Conservation (phyloP, 768 basidiomycete species). For the Podaxis mareebaensis region DNA sequence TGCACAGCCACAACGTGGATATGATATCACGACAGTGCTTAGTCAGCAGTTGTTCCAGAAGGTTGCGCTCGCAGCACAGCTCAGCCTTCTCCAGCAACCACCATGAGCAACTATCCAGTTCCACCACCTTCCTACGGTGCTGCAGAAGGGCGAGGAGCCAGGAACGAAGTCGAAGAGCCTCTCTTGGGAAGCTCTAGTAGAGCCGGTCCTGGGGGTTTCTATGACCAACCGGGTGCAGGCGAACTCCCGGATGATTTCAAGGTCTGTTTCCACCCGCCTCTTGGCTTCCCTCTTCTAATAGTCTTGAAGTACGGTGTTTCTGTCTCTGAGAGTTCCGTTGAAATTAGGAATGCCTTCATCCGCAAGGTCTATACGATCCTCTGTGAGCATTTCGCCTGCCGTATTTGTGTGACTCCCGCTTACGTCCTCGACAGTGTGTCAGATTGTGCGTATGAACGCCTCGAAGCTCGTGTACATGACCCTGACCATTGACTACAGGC, state of each 20-base stretch:
- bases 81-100: constrained; percentile 25
- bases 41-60: constrained; percentile 9
- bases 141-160: constrained; percentile 30
- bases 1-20: constrained; percentile 6
- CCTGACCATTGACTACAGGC: constrained; percentile 39
- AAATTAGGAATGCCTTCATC: constrained; percentile 84
- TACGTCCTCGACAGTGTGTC: constrained; percentile 49
- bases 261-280: constrained; percentile 36
- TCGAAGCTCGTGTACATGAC: neutral
- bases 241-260: constrained; percentile 95
- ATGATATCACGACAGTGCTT: constrained; percentile 1
- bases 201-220: constrained; percentile 50
- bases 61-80: neutral
- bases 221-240: constrained; percentile 70
- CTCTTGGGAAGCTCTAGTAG: constrained; percentile 55
- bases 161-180: constrained; percentile 48
- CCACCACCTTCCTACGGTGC: constrained; percentile 65
- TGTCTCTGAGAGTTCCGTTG: constrained; percentile 72
- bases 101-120: constrained; percentile 63
- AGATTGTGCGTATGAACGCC: constrained; percentile 55
- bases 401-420: constrained; percentile 3
- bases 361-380: constrained; percentile 92
- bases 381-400: constrained; percentile 46
- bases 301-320: constrained; percentile 70
- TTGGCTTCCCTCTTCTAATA: constrained; percentile 2